Base-by-base conservation (phyloP, 1,284 basidiomycete species). In the Marasmius oreades region DNA sequence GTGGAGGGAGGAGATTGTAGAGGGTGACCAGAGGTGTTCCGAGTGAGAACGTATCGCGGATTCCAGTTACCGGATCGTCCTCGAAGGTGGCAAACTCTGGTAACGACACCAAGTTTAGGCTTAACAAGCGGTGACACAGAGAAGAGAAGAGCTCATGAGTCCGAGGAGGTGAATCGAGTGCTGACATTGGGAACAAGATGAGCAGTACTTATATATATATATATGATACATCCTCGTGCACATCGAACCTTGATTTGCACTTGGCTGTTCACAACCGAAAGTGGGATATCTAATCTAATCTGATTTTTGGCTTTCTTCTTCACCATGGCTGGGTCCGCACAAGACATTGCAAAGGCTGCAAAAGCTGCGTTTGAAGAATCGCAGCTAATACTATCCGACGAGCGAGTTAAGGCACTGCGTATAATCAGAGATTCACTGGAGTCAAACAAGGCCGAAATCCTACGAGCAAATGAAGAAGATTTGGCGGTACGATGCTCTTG, bases 341-440 rank as follows among this genome's bases (percentile, higher is more conserved):
- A 73, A 62, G 67, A 72, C n/a, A 87, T 95, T 59, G 94, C 94
- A 43, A 80, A 78, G 64, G 78, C 80, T 2, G 92, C 93, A 20
- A 93, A 93, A 68, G 68, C 73, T 16, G 91, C 95, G 0, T 97
- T 95, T 65, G 88, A 95, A 64, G 80, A 80, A 12, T 93, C 93
- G 10, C 94, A 96, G 69, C 79, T 95, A 20, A 77, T 95, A 53
- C 74, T 82, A 39, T 70, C 85, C 0, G 67, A 76, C 0, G 85
- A 92, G 63, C 82, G 93, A 31, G 78, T 89, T 60, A 74, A 75
- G 12, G 93, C 93, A 0, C 78, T 98, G 1, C 70, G 82, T 56
- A 78, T 80, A 54, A 92, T 98, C 63, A 79, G 80, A 43, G 73
- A 77, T 36, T 82, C 88, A 52, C 81, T 98, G 37, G 79, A 81